These are phyloP conservation scores for Ogataea ganodermae DNA, from an alignment of 805 yeast species.

Conservation along the genomic window DNA sequence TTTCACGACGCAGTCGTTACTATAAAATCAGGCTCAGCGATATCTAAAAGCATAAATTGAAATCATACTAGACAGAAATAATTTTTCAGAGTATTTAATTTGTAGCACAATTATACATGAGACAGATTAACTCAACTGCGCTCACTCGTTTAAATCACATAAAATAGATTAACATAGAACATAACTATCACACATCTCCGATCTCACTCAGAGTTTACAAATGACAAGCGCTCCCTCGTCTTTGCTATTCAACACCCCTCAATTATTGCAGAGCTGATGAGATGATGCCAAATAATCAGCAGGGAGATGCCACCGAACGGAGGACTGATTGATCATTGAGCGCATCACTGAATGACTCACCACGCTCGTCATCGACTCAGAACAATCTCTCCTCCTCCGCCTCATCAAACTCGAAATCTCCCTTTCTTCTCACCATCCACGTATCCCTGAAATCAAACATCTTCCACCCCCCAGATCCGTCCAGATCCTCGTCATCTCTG, in stretches of 20 bases:
- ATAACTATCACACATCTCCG: slow-evolving; percentile 14
- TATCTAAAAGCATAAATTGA: too few relatives aligned
- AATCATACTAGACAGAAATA: too few relatives aligned
- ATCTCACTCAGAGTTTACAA: too few relatives aligned
- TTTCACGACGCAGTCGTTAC: not conserved
- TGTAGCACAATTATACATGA: too few relatives aligned
- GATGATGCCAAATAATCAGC: too few relatives aligned
- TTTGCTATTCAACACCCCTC: too few relatives aligned
- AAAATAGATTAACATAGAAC: not conserved
- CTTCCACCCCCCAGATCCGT: slow-evolving; percentile 54
- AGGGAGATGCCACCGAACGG: too few relatives aligned
- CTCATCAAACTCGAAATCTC: slow-evolving; percentile 37
- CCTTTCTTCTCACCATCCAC: slow-evolving; percentile 51
- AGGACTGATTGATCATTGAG: too few relatives aligned
- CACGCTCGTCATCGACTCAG: not conserved
- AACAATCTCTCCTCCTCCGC: slow-evolving; percentile 35
- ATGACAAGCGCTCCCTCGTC: not conserved
- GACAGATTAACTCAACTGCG: too few relatives aligned
- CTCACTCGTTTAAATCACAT: not conserved
- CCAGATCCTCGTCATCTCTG: slow-evolving; percentile 54
- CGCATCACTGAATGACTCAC: not conserved
- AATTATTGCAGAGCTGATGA: too few relatives aligned
- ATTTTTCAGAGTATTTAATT: too few relatives aligned
- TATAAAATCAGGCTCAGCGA: too few relatives aligned
- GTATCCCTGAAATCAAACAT: slow-evolving; percentile 69